phyloP scores from a whole-genome alignment of 2,329 filamentous ascomycete species.

The Diaporthe citriasiana region DNA sequence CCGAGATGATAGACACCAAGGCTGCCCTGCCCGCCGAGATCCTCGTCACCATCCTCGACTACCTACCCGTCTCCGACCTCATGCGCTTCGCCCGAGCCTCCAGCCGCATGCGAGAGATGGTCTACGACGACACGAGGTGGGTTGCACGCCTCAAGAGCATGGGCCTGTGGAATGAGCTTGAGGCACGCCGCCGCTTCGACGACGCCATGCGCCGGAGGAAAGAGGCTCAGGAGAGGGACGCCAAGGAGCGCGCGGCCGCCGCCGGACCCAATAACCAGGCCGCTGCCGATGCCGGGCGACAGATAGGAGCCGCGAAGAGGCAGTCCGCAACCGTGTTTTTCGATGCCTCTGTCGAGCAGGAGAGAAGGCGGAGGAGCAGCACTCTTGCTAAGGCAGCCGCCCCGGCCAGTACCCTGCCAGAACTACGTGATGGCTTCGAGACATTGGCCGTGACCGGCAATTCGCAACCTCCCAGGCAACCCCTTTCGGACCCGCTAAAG shows the following conservation, averaged over 20 bases:
- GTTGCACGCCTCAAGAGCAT: slow-evolving; percentile 87
- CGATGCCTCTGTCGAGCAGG: slow-evolving; percentile 78
- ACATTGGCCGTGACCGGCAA: slow-evolving; percentile 71
- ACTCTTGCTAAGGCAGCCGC: slow-evolving; percentile 46
- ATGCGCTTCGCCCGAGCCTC: slow-evolving; percentile 88
- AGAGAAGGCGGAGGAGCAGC: slow-evolving; percentile 60
- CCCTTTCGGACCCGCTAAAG: slow-evolving; percentile 60
- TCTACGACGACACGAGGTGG: slow-evolving; percentile 98
- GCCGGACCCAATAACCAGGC: slow-evolving; percentile 45
- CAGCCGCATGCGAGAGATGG: slow-evolving; percentile 94
- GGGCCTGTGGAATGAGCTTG: slow-evolving; percentile 91
- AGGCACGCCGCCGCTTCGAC: slow-evolving; percentile 86
- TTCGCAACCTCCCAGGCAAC: slow-evolving; percentile 42
- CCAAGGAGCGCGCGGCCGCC: slow-evolving; percentile 52
- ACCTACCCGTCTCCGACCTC: slow-evolving; percentile 87
- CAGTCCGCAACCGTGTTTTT: slow-evolving; percentile 74
- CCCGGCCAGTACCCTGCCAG: slow-evolving; percentile 47
- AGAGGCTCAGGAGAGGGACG: slow-evolving; percentile 70
- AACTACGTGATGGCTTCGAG: slow-evolving; percentile 79
- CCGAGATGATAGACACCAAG: slow-evolving; percentile 84
- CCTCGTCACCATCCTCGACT: slow-evolving; percentile 88
- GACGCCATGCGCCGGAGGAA: slow-evolving; percentile 74
- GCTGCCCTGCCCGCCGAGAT: slow-evolving; percentile 92
- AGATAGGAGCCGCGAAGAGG: slow-evolving; percentile 29
- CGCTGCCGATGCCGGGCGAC: slow-evolving; percentile 38